Evolutionary conservation across 208 protist genomes (phyloP).

Genomic region (Leishmania tarentolae): DNA sequence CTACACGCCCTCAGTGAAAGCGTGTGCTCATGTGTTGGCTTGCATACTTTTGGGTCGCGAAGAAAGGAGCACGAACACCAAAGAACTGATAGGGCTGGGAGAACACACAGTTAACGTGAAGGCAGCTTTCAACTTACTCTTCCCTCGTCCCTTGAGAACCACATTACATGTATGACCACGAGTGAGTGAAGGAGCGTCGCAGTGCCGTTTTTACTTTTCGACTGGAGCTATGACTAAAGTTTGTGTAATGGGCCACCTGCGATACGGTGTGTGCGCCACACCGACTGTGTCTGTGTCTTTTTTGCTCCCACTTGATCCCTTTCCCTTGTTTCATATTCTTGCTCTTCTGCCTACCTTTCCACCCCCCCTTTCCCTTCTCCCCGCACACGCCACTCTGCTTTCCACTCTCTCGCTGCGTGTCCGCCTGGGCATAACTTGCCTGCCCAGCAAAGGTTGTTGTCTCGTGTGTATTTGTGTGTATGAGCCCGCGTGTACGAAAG

Average conservation of each 20-base stretch:
- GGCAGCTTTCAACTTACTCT: neutral
- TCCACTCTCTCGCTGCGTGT: neutral
- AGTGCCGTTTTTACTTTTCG: neutral
- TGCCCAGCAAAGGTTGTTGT: neutral
- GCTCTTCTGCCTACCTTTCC: neutral
- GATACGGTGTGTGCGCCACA: neutral
- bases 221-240: neutral
- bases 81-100: neutral
- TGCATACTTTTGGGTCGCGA: neutral
- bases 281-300: conserved; percentile 14
- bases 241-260: neutral
- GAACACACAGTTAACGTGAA: neutral
- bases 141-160: neutral
- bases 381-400: neutral
- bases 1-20: neutral
- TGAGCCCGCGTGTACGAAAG: neutral
- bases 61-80: neutral
- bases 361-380: neutral
- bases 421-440: neutral
- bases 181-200: neutral
- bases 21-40: neutral
- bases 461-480: neutral
- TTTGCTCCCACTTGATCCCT: conserved; percentile 5
- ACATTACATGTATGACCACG: neutral
- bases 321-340: conserved; percentile 9